Evolutionary conservation across 208 protist species (phyloP).

Genomic region (Leishmania guyanensis): DNA sequence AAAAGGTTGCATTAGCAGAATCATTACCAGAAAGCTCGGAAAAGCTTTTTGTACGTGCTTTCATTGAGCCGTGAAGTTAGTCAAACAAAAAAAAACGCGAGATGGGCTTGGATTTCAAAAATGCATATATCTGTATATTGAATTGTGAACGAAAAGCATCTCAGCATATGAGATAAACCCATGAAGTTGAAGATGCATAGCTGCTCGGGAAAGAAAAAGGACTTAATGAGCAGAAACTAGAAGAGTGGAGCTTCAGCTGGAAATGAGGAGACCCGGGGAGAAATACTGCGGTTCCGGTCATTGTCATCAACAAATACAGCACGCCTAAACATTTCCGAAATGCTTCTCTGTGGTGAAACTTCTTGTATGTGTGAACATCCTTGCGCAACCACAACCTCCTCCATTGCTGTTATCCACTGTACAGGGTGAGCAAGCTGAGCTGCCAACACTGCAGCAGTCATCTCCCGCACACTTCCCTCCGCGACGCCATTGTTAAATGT

Average conservation of each 20-base stretch:
- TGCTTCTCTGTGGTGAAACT: constrained; percentile 59
- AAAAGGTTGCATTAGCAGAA: neutral
- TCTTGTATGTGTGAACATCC: constrained; percentile 54
- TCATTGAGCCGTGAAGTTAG: neutral
- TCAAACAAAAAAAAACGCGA: constrained; percentile 12
- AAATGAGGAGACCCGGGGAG: constrained; percentile 25
- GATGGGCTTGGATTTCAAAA: neutral
- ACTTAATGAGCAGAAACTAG: constrained; percentile 1
- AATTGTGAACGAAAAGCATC: neutral
- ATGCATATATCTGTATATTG: neutral
- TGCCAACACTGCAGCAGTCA: constrained; percentile 74
- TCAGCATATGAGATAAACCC: neutral
- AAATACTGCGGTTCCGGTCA: neutral
- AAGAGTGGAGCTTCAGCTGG: constrained; percentile 30
- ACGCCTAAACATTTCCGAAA: constrained; percentile 78
- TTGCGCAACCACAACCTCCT: constrained; percentile 51
- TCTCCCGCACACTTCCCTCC: constrained; percentile 56
- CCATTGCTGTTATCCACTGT: constrained; percentile 84
- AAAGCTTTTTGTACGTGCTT: neutral
- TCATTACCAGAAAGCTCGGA: neutral
- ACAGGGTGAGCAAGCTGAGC: constrained; percentile 82
- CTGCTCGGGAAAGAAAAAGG: constrained; percentile 6
- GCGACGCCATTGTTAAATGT: constrained; percentile 46
- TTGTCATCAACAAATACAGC: constrained; percentile 33
- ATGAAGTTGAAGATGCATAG: neutral